Evolutionary conservation across 192 early-diverging fungal species (phyloP).

Genomic region (Podila minutissima): DNA sequence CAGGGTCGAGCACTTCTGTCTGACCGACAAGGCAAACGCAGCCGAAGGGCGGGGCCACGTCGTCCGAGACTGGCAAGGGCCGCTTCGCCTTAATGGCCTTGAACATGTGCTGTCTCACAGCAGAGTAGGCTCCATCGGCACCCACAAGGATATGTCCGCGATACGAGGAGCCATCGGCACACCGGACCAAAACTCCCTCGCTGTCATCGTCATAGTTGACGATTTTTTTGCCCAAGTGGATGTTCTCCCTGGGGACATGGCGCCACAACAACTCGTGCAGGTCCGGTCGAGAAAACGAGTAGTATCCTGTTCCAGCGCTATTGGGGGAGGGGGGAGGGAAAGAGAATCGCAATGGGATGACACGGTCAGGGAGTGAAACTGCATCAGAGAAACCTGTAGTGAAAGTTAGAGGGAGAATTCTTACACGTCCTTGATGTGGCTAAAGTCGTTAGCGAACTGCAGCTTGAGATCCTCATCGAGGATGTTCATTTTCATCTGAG

Average conservation of each 20-base stretch:
- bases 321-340: not conserved
- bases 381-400: too few relatives aligned
- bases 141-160: slow-evolving; percentile 10
- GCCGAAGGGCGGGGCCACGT: not conserved
- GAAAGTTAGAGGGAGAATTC: too few relatives aligned
- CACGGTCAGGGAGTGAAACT: not conserved
- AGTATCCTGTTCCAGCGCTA: too few relatives aligned
- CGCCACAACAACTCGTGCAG: not conserved
- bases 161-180: not conserved
- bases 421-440: not conserved
- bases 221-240: slow-evolving; percentile 13
- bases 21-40: not conserved
- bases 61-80: not conserved
- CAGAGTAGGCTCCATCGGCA: slow-evolving; percentile 2
- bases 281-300: slow-evolving; percentile 7
- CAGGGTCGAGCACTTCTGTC: not conserved
- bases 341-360: not conserved
- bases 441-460: not conserved
- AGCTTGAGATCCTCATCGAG: not conserved
- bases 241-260: slow-evolving; percentile 9
- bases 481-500: not conserved
- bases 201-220: not conserved
- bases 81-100: not conserved
- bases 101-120: slow-evolving; percentile 3
- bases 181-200: not conserved